Percentiles rank a stretch among this genome's conserved stretches.
Conservation (phyloP, 2,329 filamentous ascomycete genomes). For the Leptographium galeiforme region DNA sequence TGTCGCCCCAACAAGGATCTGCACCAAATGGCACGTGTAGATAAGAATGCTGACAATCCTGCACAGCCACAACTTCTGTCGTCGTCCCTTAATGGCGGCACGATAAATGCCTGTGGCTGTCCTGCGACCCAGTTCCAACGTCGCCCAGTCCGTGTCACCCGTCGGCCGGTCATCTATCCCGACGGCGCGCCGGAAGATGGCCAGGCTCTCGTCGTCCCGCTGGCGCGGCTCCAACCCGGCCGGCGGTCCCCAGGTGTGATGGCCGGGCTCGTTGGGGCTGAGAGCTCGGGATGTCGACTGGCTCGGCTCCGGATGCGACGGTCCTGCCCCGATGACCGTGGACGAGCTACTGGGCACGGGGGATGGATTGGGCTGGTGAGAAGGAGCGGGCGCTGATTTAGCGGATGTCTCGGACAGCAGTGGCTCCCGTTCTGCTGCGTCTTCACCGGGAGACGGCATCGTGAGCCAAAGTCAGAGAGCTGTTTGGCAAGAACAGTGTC, state of each 20-base stretch:
- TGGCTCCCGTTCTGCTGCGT: neutral
- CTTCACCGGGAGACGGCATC: too few relatives aligned
- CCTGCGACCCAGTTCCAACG: conserved; percentile 21
- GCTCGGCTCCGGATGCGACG: too few relatives aligned
- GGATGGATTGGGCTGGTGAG: neutral
- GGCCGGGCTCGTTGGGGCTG: conserved; percentile 12
- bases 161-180: conserved; percentile 24
- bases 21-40: conserved; percentile 28
- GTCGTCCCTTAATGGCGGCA: conserved; percentile 21
- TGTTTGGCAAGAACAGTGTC: too few relatives aligned
- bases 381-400: neutral
- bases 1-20: conserved; percentile 33
- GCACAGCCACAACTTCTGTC: conserved; percentile 20
- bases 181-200: conserved; percentile 28
- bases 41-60: conserved; percentile 22
- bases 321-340: too few relatives aligned
- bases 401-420: neutral
- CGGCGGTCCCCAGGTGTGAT: conserved; percentile 22
- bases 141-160: conserved; percentile 11
- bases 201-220: conserved; percentile 24
- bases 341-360: too few relatives aligned
- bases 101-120: conserved; percentile 27
- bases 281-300: neutral
- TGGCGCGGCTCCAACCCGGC: conserved; percentile 21
- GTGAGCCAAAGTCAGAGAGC: too few relatives aligned